Conservation (phyloP, 2,329 filamentous ascomycete species). For the Aspergillus pseudoglaucus region DNA sequence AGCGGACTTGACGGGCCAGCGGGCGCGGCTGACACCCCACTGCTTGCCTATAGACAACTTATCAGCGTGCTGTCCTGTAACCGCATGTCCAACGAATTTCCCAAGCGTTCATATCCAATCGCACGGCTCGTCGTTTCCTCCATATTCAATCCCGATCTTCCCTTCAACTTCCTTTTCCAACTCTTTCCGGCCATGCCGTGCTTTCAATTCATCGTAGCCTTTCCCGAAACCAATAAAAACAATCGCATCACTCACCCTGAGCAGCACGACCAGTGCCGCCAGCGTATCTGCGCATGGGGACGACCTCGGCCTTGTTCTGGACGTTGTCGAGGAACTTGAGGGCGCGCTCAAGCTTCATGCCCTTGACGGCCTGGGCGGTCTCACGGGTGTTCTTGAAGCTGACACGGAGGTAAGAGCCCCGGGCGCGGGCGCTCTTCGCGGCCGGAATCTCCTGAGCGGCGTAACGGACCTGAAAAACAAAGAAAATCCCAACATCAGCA, state of each 20-base stretch:
- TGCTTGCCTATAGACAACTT: slow-evolving; percentile 69
- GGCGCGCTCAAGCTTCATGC: slow-evolving; percentile 95
- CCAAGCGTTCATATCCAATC: not conserved
- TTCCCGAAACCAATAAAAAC: not conserved
- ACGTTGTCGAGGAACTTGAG: slow-evolving; percentile 98
- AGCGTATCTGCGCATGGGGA: slow-evolving; percentile 96
- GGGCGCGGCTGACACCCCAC: slow-evolving; percentile 95
- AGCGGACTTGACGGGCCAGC: slow-evolving; percentile 99
- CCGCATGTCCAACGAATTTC: not conserved
- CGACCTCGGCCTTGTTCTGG: slow-evolving; percentile 90
- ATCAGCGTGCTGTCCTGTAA: slow-evolving; percentile 11
- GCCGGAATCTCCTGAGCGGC: slow-evolving; percentile 79
- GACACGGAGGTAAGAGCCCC: slow-evolving; percentile 97
- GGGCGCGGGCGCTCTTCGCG: slow-evolving; percentile 92
- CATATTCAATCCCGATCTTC: too few species aligned
- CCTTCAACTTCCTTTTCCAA: not conserved
- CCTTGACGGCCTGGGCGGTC: slow-evolving; percentile 98
- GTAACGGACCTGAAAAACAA: slow-evolving; percentile 74
- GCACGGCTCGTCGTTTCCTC: too few species aligned
- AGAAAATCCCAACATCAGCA: slow-evolving; percentile 20
- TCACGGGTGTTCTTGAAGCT: slow-evolving; percentile 99
- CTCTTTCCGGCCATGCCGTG: slow-evolving; percentile 3
- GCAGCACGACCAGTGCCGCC: slow-evolving; percentile 91
- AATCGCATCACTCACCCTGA: slow-evolving; percentile 70
- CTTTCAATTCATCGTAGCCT: not conserved